A percentile compares a stretch with the other conserved stretches of the same genome.
phyloP scores from a whole-genome alignment of 345 rosid genomes.

The Heritiera littoralis region DNA sequence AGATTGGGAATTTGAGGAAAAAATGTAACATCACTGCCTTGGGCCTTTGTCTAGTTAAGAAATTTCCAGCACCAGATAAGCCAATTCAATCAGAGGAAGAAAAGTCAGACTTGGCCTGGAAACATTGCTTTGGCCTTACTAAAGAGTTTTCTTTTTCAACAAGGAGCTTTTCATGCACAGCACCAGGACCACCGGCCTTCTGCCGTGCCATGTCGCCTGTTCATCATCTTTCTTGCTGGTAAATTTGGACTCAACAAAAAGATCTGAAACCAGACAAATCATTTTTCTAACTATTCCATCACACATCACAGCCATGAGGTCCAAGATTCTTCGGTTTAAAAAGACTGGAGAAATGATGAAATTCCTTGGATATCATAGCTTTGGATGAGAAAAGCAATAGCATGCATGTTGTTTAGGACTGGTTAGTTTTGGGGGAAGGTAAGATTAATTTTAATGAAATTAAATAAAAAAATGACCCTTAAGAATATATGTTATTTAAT shows the following conservation, averaged over 20 bases:
- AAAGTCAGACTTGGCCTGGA: slow-evolving; percentile 1
- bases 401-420: too few species aligned
- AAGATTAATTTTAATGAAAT: too few species aligned
- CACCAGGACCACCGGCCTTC: neutral
- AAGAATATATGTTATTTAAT: too few species aligned
- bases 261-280: neutral
- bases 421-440: too few species aligned
- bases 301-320: neutral
- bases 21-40: neutral
- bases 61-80: neutral
- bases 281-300: neutral
- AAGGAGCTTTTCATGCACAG: neutral
- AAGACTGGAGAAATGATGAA: neutral
- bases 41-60: neutral
- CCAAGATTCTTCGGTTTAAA: neutral
- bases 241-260: neutral
- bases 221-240: neutral
- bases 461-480: too few species aligned
- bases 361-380: neutral
- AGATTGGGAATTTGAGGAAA: neutral
- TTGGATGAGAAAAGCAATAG: too few species aligned
- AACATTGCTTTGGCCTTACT: neutral
- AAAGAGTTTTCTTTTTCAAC: neutral
- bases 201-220: neutral
- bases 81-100: neutral